A percentile compares a stretch with the other conserved stretches of the same genome.
These are phyloP conservation scores for Silene conica DNA, from an alignment of 148 eudicot species.

Conservation along the genomic window DNA sequence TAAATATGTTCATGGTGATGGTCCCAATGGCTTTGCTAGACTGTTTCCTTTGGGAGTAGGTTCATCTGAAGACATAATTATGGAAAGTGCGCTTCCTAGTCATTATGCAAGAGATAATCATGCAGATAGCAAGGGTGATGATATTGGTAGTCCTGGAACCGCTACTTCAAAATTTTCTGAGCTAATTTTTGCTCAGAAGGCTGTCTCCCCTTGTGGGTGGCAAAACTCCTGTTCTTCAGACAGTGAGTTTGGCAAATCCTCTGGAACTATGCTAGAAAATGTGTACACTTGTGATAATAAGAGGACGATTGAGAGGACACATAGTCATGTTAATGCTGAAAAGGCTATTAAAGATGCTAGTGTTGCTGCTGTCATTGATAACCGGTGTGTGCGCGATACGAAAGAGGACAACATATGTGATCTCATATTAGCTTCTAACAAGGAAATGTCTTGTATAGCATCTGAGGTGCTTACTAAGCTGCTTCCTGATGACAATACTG, in stretches of 20 bases:
- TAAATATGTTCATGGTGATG: slow-evolving; percentile 34
- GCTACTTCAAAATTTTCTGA: slow-evolving; percentile 56
- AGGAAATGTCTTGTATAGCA: slow-evolving; percentile 50
- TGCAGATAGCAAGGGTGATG: slow-evolving; percentile 32
- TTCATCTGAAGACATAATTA: slow-evolving; percentile 30
- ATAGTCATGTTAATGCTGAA: slow-evolving; percentile 24
- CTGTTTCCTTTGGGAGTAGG: slow-evolving; percentile 40
- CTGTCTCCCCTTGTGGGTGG: no score
- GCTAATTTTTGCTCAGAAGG: background rate
- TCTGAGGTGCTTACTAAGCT: slow-evolving; percentile 47
- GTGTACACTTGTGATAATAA: slow-evolving; percentile 17
- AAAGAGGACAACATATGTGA: slow-evolving; percentile 29
- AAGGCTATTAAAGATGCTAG: slow-evolving; percentile 11
- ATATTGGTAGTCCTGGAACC: slow-evolving; percentile 62
- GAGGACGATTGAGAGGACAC: slow-evolving; percentile 21
- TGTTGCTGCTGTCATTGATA: background rate
- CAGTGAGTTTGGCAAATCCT: slow-evolving; percentile 10
- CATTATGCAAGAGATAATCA: slow-evolving; percentile 28
- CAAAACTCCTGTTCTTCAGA: no score
- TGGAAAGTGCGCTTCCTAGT: slow-evolving; percentile 28
- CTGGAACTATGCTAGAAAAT: slow-evolving; percentile 16
- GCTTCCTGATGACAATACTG: slow-evolving; percentile 30
- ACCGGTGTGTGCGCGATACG: slow-evolving; percentile 5
- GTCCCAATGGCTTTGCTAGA: slow-evolving; percentile 24
- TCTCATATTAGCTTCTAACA: slow-evolving; percentile 49